These are phyloP conservation scores for Pseudogymnoascus sp. DNA, from an alignment of 2,329 filamentous ascomycete genomes.

Conservation along the genomic window DNA sequence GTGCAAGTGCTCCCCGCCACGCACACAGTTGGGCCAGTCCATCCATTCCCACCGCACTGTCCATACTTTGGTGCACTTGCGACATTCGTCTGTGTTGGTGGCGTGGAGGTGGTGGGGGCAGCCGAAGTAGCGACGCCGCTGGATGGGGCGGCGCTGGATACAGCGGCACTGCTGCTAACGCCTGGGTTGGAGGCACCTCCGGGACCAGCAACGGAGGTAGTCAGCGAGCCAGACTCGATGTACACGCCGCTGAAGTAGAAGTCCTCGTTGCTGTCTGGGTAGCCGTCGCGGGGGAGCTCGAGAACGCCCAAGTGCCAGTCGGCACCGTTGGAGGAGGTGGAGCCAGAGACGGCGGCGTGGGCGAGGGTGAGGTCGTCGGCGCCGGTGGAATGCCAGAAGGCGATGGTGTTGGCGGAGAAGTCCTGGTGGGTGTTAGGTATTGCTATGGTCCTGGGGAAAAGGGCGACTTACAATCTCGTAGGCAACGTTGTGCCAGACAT, in stretches of 20 bases:
- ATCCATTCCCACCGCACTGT: constrained; percentile 29
- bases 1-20: constrained; percentile 21
- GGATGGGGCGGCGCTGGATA: neutral
- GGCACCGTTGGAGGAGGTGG: constrained; percentile 56
- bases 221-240: constrained; percentile 50
- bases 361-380: constrained; percentile 46
- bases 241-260: constrained; percentile 67
- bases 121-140: neutral
- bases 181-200: constrained; percentile 13
- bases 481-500: constrained; percentile 67
- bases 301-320: constrained; percentile 69
- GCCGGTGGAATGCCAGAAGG: constrained; percentile 63
- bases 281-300: constrained; percentile 51
- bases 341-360: constrained; percentile 50
- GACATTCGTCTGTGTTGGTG: neutral
- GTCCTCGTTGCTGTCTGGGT: constrained; percentile 50
- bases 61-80: constrained; percentile 20
- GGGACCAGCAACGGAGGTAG: constrained; percentile 31
- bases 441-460: neutral
- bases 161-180: neutral
- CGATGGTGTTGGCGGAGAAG: constrained; percentile 53
- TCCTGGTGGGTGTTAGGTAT: constrained; percentile 31
- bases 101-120: constrained; percentile 12
- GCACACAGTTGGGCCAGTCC: constrained; percentile 24
- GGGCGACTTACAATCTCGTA: constrained; percentile 50